Evolutionary conservation across 2,329 filamentous ascomycete species (phyloP).

Genomic region (Coniochaeta ligniaria): DNA sequence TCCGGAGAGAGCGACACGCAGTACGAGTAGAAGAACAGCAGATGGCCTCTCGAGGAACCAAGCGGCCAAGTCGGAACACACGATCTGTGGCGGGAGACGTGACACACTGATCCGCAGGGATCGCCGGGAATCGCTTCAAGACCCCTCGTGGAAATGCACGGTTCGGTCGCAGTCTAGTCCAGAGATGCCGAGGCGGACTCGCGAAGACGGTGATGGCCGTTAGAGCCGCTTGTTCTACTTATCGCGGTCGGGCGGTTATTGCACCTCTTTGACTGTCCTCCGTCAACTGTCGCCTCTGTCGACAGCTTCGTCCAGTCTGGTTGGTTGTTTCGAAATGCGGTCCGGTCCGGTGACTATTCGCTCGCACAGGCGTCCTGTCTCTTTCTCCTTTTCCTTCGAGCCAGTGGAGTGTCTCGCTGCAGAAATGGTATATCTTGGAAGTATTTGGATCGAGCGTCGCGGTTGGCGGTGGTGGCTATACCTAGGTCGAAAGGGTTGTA

Average conservation of each 20-base stretch:
- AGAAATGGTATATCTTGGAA: not conserved
- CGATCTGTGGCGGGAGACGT: not conserved
- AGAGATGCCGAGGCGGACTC: not conserved
- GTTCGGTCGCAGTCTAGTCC: not conserved
- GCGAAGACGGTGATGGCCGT: not conserved
- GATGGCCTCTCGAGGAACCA: not conserved
- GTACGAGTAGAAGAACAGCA: not conserved
- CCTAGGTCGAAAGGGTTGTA: not conserved
- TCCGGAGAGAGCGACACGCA: not conserved
- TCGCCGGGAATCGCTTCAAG: constrained; percentile 1
- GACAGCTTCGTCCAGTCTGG: not conserved
- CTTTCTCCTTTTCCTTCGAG: not conserved
- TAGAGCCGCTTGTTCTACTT: not conserved
- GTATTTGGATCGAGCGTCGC: not conserved
- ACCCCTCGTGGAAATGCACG: not conserved
- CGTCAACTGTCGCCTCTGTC: not conserved
- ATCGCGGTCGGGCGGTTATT: not conserved
- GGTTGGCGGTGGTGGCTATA: not conserved
- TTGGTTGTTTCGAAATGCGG: not conserved
- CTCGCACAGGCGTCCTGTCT: not conserved
- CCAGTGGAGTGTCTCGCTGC: not conserved
- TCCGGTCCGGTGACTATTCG: not conserved
- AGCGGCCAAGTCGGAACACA: not conserved
- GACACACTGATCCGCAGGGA: constrained; percentile 1
- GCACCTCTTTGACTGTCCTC: not conserved